Evolutionary conservation across 1,139 yeast genomes (phyloP).

Genomic region (Diutina neorugosa): DNA sequence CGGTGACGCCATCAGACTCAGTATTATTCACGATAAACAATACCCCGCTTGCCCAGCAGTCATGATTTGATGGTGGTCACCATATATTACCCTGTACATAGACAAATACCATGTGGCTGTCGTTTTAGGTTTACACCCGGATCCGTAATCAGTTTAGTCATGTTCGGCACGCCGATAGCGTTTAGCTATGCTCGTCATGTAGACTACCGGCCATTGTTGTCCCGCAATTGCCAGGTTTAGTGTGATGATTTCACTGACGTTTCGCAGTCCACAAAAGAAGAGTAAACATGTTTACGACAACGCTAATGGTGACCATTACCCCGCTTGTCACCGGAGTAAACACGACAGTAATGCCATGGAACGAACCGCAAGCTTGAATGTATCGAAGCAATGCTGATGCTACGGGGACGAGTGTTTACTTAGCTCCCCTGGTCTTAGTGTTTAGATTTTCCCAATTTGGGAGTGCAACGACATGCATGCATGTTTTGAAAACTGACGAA

Average conservation of each 20-base stretch:
- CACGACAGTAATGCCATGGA: background rate
- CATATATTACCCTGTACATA: background rate
- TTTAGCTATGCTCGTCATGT: background rate
- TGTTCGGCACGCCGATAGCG: background rate
- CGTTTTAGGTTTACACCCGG: background rate
- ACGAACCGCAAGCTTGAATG: background rate
- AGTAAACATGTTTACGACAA: too few species aligned
- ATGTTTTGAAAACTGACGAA: background rate
- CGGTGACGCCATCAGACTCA: background rate
- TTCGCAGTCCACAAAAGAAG: background rate
- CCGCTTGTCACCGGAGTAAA: background rate
- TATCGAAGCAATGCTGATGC: background rate
- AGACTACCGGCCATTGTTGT: background rate
- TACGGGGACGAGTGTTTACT: background rate
- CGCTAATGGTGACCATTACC: background rate
- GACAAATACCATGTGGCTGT: background rate
- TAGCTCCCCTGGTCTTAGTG: background rate
- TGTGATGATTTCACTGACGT: background rate
- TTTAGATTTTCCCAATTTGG: background rate
- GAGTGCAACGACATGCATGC: background rate
- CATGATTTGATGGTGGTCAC: background rate
- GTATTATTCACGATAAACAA: background rate
- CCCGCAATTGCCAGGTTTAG: background rate
- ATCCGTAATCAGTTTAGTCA: background rate
- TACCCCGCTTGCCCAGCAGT: background rate